Evolutionary conservation across 495 filamentous ascomycete species (phyloP), one percentile per base, ranked within the genome.

Genomic region (Cercophora sp.): DNA sequence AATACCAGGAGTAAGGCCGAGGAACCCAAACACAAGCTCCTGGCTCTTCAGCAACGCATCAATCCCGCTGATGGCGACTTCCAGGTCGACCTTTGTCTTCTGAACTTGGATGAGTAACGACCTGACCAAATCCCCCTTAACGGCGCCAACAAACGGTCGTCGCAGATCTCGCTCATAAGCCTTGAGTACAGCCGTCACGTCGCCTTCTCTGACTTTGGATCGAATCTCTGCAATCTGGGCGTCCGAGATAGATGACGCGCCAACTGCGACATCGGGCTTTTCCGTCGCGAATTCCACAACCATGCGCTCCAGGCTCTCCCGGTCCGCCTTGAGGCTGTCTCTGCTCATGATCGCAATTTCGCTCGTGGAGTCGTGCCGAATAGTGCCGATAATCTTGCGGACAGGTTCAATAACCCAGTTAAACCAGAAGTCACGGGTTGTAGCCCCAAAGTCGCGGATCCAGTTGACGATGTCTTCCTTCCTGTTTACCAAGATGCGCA

Each of bases 71-170:
- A 97, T 87, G 13, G 93, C 93, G 50, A 98, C 84, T 67, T 98
- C 93, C 8, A 97, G 86, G 59, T 98, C 93, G 23, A 98, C 93
- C 73, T 97, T 98, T 1, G 93, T 97, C 75, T 97, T 98, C 64
- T 98, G 93, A 39, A 98, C 83, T 64, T 98, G 93, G 39, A 98
- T 96, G 25, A 98, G 77, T 43, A 98, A 79, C 19, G 93, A 86
- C 43, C 93, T 83, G 40, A 96, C 73, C n/a, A 98, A 72, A 63
- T 96, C 91, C 16, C 93, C 93, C 36, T 76, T 76, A 13, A 97
- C 63, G 1, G 89, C 86, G 5, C 90, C 90, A 25, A 80, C 70
- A 34, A 98, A 83, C 18, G 93, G 93, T 29, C 70, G 80, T 20
- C 85, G 78, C 29, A 98, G 64, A 61, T 96, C 93, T 55, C 82